Evolutionary conservation across 1,139 yeast species (phyloP).

Genomic region (Geotrichum siamense): DNA sequence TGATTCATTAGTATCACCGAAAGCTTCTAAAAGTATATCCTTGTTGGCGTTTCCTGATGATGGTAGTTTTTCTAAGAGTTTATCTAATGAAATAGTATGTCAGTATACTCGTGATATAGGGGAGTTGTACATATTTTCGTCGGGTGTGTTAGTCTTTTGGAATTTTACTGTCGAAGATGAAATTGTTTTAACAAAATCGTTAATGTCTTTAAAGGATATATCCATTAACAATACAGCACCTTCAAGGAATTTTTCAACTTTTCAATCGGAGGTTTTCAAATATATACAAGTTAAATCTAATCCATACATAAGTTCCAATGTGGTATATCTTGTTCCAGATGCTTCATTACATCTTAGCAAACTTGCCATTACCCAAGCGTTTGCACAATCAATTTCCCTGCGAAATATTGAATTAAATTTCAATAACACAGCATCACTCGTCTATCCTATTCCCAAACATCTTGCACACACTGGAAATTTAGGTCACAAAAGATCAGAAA

Average conservation of each 20-base stretch:
- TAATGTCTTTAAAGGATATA: conserved; percentile 58
- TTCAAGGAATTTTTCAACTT: no score
- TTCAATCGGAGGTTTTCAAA: no score
- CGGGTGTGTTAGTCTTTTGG: conserved; percentile 97
- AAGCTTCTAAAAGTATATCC: no score
- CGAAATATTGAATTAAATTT: conserved; percentile 87
- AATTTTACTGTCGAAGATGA: conserved; percentile 89
- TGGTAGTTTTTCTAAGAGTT: no score
- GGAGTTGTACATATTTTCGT: conserved; percentile 79
- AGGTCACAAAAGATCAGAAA: conserved; percentile 69
- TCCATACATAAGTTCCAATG: conserved; percentile 17
- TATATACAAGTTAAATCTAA: neutral
- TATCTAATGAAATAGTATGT: no score
- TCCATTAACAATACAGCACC: neutral
- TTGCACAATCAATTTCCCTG: conserved; percentile 90
- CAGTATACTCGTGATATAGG: no score
- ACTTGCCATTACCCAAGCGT: conserved; percentile 92
- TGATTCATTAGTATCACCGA: no score
- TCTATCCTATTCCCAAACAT: conserved; percentile 78
- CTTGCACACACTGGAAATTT: conserved; percentile 83
- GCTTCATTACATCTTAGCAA: conserved; percentile 86
- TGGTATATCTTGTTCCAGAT: conserved; percentile 85
- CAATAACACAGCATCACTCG: conserved; percentile 74
- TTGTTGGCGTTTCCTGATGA: no score
- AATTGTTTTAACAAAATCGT: conserved; percentile 84